Base-by-base conservation (phyloP, 2,329 filamentous ascomycete species). In the Neodidymelliopsis sp. region DNA sequence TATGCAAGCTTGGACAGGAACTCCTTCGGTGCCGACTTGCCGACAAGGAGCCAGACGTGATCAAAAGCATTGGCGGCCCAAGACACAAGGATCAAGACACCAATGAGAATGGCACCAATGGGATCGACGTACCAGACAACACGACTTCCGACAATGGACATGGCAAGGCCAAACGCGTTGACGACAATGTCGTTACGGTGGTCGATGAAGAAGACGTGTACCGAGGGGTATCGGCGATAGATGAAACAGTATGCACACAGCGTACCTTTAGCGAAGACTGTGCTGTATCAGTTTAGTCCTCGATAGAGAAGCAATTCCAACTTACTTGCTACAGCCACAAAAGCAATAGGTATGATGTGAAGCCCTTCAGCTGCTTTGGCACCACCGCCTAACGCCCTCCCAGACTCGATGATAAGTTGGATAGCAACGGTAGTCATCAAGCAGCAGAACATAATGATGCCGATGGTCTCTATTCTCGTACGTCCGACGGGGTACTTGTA, bases 351-450 rank as follows among this genome's bases (percentile, higher is more conserved):
- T 33, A 84, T 73, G 33, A 83, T 70, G 38, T 83, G 74, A 37
- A 84, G 74, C 34, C 77, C 58, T 22, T 79, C 71, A 7, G 74
- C 66, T 2, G 77, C 70, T 19, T 66, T 65, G 2, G 70, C 59
- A 2, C 81, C 80, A 4, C 57, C 74, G 12, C 71, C 80, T 6
- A 85, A 73, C 6, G 72, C 71, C 43, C 82, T 76, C n/a, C 75
- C 76, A 16, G 84, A 86, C 56, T 85, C 81, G 46, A 86, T 69
- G 36, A 84, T 79, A 20, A 87, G 73, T 60, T 86, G 81, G 20
- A 86, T 82, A 36, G 84, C 83, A 3, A 86, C 84, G 0, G 84
- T 86, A 2, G 84, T 85, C 83, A 87, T 86, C 50, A 87, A 74
- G 31, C 84, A 82, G 54, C 83, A 85, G 67, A 87, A 87, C 34